Conservation (phyloP, 306 rosid genomes). For the Cucurbita maxima region DNA sequence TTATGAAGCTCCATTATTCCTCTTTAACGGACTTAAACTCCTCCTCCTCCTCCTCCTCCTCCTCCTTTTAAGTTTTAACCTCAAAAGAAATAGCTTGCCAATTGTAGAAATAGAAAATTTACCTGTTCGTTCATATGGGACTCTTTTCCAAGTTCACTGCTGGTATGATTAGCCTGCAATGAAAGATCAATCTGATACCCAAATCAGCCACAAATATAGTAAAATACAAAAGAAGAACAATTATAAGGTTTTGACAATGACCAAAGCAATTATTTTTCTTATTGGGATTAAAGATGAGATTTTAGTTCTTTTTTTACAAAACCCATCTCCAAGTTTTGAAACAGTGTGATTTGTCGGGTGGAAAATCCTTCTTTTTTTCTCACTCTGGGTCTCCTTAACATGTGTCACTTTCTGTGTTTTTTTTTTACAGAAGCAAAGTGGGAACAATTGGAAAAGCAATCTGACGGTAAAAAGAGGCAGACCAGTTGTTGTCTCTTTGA, state of each 20-base stretch:
- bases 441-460: slow-evolving; percentile 18
- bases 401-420: slow-evolving; percentile 41
- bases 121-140: background rate
- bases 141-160: background rate
- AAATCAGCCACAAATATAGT: background rate
- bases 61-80: too few relatives aligned
- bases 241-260: background rate
- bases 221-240: background rate
- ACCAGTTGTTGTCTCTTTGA: slow-evolving; percentile 1
- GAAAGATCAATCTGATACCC: background rate
- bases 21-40: too few relatives aligned
- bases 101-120: background rate
- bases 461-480: slow-evolving; percentile 5
- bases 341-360: slow-evolving; percentile 66
- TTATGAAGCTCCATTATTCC: too few relatives aligned
- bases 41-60: too few relatives aligned
- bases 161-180: background rate
- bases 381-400: slow-evolving; percentile 11
- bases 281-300: background rate
- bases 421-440: slow-evolving; percentile 34
- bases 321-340: slow-evolving; percentile 37
- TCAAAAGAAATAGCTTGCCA: background rate
- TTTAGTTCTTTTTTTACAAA: too few relatives aligned
- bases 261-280: background rate
- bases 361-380: slow-evolving; percentile 14